Evolutionary conservation across 208 protist species (phyloP), one percentile per base, ranked within the genome.

Genomic region (Vickermania spadyakhi): DNA sequence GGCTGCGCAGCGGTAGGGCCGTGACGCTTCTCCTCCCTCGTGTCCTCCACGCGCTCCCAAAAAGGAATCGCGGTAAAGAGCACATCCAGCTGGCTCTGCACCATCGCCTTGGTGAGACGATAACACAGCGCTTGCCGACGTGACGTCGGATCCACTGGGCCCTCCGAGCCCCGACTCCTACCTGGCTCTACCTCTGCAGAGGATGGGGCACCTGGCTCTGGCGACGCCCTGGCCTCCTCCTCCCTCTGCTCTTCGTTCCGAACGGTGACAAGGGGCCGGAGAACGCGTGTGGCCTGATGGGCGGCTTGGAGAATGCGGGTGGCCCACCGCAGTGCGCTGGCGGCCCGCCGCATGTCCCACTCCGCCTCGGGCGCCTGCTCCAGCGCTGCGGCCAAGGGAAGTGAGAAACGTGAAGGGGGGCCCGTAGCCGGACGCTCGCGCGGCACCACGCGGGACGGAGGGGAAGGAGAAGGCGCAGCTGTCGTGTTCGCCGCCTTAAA

Each of bases 41-140:
- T 11, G 41, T 75, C 31, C n/a, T 65, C 65, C 60, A 86, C 79
- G 59, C 91, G 28, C 60, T 83, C 72, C 4, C 30, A 60, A 81
- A 84, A 94, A 21, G 85, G 77, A 50, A 94, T 66, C 58, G 69
- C 68, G 1, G 62, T 31, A 42, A 94, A 91, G 31, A 94, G 70
- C 21, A 62, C 71, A 49, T 94, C 88, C 56, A 91, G 70, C 28
- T 87, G 68, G 25, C 56, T 36, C 70, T 91, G 81, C 58, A 94
- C 79, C 2, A 71, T 67, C 2, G 79, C 75, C 18, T 62, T 69
- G 41, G 79, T 77, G 58, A 78, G 73, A 29, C 62, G 58, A 42
- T 77, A 63, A 62, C 83, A 88, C 54, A 81, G 66, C 11, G 58
- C 67, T n/a, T 72, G 69, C 13, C 81, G 77, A 28, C 30, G 65